Evolutionary conservation across 129 eudicot species (phyloP), one percentile per base, ranked within the genome.

Genomic region (Mikania micrantha): DNA sequence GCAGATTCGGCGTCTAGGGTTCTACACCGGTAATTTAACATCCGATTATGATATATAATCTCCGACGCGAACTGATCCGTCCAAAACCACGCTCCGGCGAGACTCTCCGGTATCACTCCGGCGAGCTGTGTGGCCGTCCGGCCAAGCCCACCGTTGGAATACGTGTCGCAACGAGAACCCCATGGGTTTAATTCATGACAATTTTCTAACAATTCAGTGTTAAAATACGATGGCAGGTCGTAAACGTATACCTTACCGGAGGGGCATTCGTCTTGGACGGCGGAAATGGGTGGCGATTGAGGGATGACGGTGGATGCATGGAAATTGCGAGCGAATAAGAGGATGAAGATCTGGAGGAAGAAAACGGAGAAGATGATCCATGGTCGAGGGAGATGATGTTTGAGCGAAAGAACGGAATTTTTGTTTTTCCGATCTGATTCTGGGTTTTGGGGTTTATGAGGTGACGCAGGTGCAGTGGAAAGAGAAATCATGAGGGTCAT

Each of bases 1-100:
- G 98, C 98, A 0, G 84, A 80, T 61, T 77, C 78, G 0, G 96
- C 77, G 59, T 92, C 85, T 6, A 71, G 6, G 1, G 95, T 88
- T 27, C 96, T 54, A 66, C 98, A 92, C 11, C 74, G 78, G 74
- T 92, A 81, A 20, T 70, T 82, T 63, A 88, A 40, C 82, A 92
- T 71, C 7, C 98, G 72, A 45, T 82, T 78, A 67, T 92, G 98
- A 58, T 77, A 82, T 3, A 92, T 85, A 11, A 88, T 77, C 80
- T 92, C 98, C 0, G 85, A 73, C 1, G 96, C 81, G 40, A 92
- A 92, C 41, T 92, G 98, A 15, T 92, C 98, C 7, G 98, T 92
- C 91, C 95, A 88, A 49, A 44, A 85, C 95, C 95, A 92, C 12
- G 96, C 36, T 24, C 76, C 69, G 20, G 60, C 10, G 7, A 88